A percentile compares a stretch with the other conserved stretches of the same genome.
Conservation (phyloP, 768 basidiomycete genomes). For the Boletellus ananas region DNA sequence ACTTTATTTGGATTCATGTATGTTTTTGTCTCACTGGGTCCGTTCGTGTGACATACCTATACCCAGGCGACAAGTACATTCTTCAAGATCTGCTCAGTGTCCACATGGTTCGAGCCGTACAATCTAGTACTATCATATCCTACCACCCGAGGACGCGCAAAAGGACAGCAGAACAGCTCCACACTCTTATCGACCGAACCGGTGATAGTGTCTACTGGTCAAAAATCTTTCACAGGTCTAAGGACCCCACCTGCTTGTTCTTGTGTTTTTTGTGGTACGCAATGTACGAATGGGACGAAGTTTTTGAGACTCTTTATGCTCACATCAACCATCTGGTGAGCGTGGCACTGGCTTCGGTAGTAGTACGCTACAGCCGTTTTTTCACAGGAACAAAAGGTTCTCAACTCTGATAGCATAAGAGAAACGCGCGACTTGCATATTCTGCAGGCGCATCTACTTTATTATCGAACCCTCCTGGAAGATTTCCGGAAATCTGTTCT, state of each 20-base stretch:
- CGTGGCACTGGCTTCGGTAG: neutral
- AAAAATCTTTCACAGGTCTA: slow-evolving; percentile 22
- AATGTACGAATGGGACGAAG: slow-evolving; percentile 60
- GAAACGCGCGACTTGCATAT: slow-evolving; percentile 54
- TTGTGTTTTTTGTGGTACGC: slow-evolving; percentile 56
- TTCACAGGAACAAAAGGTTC: slow-evolving; percentile 43
- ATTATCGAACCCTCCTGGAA: slow-evolving; percentile 49
- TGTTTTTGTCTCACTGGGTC: slow-evolving; percentile 5
- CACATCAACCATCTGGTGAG: slow-evolving; percentile 51
- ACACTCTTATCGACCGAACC: slow-evolving; percentile 27
- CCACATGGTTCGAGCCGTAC: slow-evolving; percentile 43
- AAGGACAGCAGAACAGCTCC: slow-evolving; percentile 24
- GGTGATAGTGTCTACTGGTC: slow-evolving; percentile 33
- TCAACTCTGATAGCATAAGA: slow-evolving; percentile 37
- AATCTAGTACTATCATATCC: slow-evolving; percentile 25
- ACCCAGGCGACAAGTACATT: slow-evolving; percentile 19
- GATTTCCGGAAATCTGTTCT: slow-evolving; percentile 51
- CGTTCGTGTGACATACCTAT: slow-evolving; percentile 1
- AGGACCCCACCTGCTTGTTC: slow-evolving; percentile 54
- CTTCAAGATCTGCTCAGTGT: slow-evolving; percentile 48
- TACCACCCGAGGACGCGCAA: slow-evolving; percentile 25
- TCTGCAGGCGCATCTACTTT: slow-evolving; percentile 54
- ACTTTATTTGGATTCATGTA: slow-evolving; percentile 35
- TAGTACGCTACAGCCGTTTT: neutral
- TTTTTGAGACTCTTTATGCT: slow-evolving; percentile 46